A percentile compares a stretch with the other conserved stretches of the same genome.
phyloP scores from a whole-genome alignment of 495 filamentous ascomycete genomes.

The Penicillium cosmopolitanum region DNA sequence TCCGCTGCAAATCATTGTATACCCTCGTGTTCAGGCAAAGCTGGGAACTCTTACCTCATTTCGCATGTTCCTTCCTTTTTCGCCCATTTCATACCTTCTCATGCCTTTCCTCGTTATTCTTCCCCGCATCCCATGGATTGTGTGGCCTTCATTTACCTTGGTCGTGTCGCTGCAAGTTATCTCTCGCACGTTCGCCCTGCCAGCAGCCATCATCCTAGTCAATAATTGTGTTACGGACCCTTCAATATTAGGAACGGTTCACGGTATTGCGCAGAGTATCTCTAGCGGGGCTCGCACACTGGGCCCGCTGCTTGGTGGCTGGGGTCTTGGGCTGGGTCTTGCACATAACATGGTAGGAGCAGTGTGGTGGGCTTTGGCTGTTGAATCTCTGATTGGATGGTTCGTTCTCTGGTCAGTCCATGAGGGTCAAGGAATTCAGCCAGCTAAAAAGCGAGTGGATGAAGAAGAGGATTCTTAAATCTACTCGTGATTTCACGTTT shows the following conservation, averaged over 20 bases:
- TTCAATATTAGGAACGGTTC: conserved; percentile 66
- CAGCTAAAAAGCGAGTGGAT: conserved; percentile 22
- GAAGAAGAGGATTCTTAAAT: conserved; percentile 23
- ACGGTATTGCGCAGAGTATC: conserved; percentile 70
- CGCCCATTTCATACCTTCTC: conserved; percentile 66
- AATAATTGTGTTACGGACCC: conserved; percentile 69
- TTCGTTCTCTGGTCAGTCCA: conserved; percentile 53
- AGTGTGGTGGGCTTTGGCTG: conserved; percentile 70
- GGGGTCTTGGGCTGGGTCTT: conserved; percentile 65
- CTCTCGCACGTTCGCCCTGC: conserved; percentile 72
- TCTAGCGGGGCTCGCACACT: conserved; percentile 61
- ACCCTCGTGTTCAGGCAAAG: conserved; percentile 60
- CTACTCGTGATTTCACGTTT: too few species aligned
- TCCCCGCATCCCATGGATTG: conserved; percentile 45
- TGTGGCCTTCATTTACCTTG: conserved; percentile 61
- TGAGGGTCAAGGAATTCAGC: conserved; percentile 55
- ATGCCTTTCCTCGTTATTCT: conserved; percentile 70
- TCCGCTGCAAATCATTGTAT: conserved; percentile 69
- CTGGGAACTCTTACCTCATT: conserved; percentile 67
- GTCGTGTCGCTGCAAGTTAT: conserved; percentile 70
- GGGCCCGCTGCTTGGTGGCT: conserved; percentile 68
- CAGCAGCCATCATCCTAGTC: conserved; percentile 68
- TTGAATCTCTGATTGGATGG: conserved; percentile 54
- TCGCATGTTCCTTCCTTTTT: conserved; percentile 60
- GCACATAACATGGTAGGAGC: conserved; percentile 66